Evolutionary conservation across 257 asterid species (phyloP).

Genomic region (Cinchona pubescens): DNA sequence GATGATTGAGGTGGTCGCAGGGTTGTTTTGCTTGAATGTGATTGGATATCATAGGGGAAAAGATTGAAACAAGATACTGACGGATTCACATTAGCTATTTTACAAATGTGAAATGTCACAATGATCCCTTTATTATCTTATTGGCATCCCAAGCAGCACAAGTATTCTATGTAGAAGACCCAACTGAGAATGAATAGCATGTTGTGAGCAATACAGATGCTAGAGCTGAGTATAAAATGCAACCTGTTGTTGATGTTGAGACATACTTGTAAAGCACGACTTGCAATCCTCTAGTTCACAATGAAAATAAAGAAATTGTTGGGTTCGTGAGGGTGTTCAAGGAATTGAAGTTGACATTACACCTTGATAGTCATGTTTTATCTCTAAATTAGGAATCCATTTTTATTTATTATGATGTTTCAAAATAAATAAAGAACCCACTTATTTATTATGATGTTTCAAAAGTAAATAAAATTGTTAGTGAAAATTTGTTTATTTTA

Average conservation of each 20-base stretch:
- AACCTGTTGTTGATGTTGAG: neutral
- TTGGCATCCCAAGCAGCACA: neutral
- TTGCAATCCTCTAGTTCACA: neutral
- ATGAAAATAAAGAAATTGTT: neutral
- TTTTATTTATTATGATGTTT: too few species aligned
- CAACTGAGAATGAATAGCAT: neutral
- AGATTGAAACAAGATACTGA: neutral
- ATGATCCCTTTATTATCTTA: neutral
- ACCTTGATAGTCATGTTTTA: neutral
- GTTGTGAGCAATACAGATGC: neutral
- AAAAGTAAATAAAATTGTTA: too few species aligned
- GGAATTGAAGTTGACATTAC: neutral
- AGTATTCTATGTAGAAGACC: neutral
- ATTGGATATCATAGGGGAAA: neutral
- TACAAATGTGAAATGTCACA: neutral
- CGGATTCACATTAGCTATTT: neutral
- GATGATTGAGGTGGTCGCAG: too few species aligned
- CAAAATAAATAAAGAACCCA: too few species aligned
- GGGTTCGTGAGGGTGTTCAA: neutral
- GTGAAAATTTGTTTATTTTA: too few species aligned
- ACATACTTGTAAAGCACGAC: neutral
- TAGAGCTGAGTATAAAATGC: neutral
- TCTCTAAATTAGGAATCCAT: too few species aligned
- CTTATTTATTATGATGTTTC: too few species aligned
- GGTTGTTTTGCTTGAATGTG: too few species aligned